Conservation (phyloP, 495 filamentous ascomycete genomes). For the Coniosporium apollinis region DNA sequence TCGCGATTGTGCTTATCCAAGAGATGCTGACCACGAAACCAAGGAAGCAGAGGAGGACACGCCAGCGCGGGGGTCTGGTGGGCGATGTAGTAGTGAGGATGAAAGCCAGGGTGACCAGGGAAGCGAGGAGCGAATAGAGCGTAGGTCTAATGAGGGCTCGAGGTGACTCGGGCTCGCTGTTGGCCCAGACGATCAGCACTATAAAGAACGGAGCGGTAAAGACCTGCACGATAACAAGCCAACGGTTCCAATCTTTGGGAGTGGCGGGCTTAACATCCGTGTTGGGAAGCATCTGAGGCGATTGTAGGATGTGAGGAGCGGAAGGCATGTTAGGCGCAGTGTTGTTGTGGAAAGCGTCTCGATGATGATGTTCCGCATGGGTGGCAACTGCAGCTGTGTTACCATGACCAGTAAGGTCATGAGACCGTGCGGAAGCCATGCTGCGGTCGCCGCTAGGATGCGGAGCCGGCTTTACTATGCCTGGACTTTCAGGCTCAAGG, state of each 20-base stretch:
- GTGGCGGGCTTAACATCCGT: constrained; percentile 5
- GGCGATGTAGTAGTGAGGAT: constrained; percentile 42
- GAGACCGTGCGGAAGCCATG: not conserved
- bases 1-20: constrained; percentile 93
- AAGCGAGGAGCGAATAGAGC: constrained; percentile 53
- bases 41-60: constrained; percentile 62
- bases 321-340: too few species aligned
- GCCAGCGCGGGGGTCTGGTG: constrained; percentile 41
- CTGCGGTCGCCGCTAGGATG: not conserved
- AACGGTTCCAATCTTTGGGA: constrained; percentile 63
- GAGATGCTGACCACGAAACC: constrained; percentile 85
- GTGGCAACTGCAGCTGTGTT: constrained; percentile 5
- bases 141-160: constrained; percentile 40
- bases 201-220: constrained; percentile 81
- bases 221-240: constrained; percentile 71
- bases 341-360: constrained; percentile 8
- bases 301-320: constrained; percentile 5
- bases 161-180: constrained; percentile 35
- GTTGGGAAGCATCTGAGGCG: constrained; percentile 9
- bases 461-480: not conserved
- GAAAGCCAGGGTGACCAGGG: constrained; percentile 47
- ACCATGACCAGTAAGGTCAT: constrained; percentile 1
- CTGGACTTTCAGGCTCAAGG: not conserved
- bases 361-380: constrained; percentile 17
- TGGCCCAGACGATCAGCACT: constrained; percentile 59